phyloP scores from a whole-genome alignment of 331 rosid genomes.

The Erythrophleum ivorense region DNA sequence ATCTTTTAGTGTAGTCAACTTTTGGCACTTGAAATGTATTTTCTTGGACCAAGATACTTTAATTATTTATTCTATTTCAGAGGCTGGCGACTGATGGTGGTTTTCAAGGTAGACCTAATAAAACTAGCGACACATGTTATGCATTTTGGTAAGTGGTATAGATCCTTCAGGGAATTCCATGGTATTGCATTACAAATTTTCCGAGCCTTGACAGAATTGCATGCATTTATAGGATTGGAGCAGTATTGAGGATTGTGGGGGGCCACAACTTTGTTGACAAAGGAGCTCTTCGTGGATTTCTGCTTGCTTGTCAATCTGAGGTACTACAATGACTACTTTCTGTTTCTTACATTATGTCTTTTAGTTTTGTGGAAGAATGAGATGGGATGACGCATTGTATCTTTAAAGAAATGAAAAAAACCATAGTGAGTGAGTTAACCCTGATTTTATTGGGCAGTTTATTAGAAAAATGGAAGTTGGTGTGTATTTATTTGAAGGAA shows the following conservation, averaged over 20 bases:
- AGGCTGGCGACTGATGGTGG: constrained; percentile 89
- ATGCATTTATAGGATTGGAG: constrained; percentile 73
- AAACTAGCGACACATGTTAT: constrained; percentile 85
- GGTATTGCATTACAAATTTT: constrained; percentile 29
- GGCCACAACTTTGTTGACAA: constrained; percentile 65
- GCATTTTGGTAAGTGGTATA: constrained; percentile 81
- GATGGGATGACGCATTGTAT: background rate
- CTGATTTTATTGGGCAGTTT: background rate
- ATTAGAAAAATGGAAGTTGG: background rate
- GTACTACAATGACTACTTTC: constrained; percentile 43
- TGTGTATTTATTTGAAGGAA: background rate
- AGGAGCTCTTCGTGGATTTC: constrained; percentile 65
- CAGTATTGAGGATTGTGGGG: constrained; percentile 75
- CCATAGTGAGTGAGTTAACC: background rate
- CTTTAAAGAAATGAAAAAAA: constrained; percentile 4
- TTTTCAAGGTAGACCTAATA: constrained; percentile 94
- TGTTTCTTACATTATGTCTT: constrained; percentile 3
- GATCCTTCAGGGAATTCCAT: constrained; percentile 26
- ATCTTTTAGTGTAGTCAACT: constrained; percentile 17
- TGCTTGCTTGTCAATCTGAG: constrained; percentile 81
- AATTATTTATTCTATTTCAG: constrained; percentile 53
- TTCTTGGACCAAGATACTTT: background rate
- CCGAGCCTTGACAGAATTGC: constrained; percentile 40
- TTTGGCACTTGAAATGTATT: background rate
- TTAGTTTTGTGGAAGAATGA: constrained; percentile 19